Percentiles rank a stretch among this genome's conserved stretches.
phyloP scores from a whole-genome alignment of 805 yeast genomes.

The Metschnikowia matae region DNA sequence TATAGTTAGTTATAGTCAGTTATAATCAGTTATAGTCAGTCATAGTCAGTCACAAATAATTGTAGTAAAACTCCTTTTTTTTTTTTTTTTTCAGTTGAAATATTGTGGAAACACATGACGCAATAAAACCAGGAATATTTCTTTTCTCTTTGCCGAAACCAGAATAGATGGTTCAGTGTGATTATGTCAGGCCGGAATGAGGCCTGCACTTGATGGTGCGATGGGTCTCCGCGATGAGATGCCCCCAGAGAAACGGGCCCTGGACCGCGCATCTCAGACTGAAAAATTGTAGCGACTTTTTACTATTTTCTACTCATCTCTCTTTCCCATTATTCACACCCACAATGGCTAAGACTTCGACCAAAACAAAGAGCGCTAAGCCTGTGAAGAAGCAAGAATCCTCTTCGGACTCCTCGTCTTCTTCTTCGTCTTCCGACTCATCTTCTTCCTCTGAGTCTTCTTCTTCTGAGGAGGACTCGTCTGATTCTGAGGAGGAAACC shows the following conservation, averaged over 20 bases:
- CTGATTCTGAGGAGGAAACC: conserved; percentile 9
- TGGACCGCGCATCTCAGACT: conserved; percentile 1
- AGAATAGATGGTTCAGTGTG: too few relatives aligned
- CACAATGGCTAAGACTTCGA: conserved; percentile 38
- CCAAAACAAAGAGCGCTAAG: conserved; percentile 18
- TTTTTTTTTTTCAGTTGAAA: too few relatives aligned
- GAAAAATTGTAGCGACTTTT: conserved; percentile 3
- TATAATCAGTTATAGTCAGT: too few relatives aligned
- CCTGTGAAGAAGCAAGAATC: conserved; percentile 5
- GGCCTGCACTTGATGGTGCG: not conserved
- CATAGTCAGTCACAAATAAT: too few relatives aligned
- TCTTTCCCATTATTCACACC: conserved; percentile 5
- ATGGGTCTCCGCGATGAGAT: conserved; percentile 2
- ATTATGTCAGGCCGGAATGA: too few relatives aligned
- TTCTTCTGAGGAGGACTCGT: conserved; percentile 20
- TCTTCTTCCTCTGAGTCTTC: conserved; percentile 12
- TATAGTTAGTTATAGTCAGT: too few relatives aligned
- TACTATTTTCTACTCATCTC: not conserved
- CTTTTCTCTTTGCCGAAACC: not conserved
- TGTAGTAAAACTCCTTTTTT: too few relatives aligned
- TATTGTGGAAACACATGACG: too few relatives aligned
- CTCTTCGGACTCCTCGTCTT: conserved; percentile 7
- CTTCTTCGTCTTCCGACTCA: conserved; percentile 19
- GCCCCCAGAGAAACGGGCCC: conserved; percentile 1
- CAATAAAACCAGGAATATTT: too few relatives aligned